Evolutionary conservation across 2,329 filamentous ascomycete species (phyloP), one percentile per base, ranked within the genome.

Genomic region (Davidsoniella eucalypti): DNA sequence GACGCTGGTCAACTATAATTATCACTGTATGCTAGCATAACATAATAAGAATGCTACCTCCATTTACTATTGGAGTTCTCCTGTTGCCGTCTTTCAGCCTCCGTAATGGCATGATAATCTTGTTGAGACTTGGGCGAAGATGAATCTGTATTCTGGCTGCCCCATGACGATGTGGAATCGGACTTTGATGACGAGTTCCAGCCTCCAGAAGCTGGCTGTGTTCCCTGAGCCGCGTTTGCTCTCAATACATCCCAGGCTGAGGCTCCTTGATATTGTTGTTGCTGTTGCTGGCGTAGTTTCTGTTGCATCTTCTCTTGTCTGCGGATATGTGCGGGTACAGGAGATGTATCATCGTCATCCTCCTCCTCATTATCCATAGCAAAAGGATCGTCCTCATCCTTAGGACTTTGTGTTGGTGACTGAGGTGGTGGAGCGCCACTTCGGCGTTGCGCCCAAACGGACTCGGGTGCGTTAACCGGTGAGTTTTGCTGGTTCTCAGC

Each of bases 61-160:
- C 29, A 33, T 9, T 33, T 33, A 33, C 12, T 33, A 12, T 18
- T 61, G 61, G n/a, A 54, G 57, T 16, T 65, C 60, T 51, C 73
- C 70, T 64, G 60, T 4, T 61, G 61, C 3, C 54, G 58, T 18
- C 67, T 61, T 52, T 74, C 71, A 12, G 63, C 60, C 40, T 74
- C 70, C 2, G 74, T 51, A 52, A 73, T 61, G 17, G 61, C 61
- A 52, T 75, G 71, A 55, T 74, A 75, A 26, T 75, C 69, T 52
- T 61, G 65, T 52, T 75, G 71, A 5, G 71, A 70, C 29, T 46
- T 33, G 29, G 29, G 6, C 12, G 29, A 12, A 12, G 29, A 33
- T 33, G 29, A 33, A 33, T 33, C 29, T 12, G 29, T 12, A 33
- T 12, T 33, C 12, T 33, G 29, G 12, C 1, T 33, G 12, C 4